These are phyloP conservation scores for Phellopilus nigrolimitatus DNA, from an alignment of 1,284 basidiomycete genomes.

Conservation along the genomic window DNA sequence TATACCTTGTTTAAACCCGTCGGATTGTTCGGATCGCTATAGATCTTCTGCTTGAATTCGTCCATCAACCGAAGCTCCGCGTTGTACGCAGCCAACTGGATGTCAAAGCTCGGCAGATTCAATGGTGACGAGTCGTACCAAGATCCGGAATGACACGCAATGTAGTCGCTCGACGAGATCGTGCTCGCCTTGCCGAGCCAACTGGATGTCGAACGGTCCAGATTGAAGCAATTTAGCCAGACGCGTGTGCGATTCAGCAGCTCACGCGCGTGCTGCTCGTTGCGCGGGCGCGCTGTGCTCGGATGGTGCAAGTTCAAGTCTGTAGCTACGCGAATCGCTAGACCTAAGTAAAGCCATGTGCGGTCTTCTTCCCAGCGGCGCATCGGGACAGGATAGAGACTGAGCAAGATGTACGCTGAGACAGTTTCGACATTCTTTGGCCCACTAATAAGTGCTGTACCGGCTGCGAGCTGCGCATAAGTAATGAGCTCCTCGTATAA, in stretches of 20 bases:
- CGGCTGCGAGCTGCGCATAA: slow-evolving; percentile 68
- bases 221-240: slow-evolving; percentile 84
- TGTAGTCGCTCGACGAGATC: slow-evolving; percentile 70
- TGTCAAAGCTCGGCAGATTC: slow-evolving; percentile 69
- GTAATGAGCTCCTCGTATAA: slow-evolving; percentile 66
- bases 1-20: slow-evolving; percentile 66
- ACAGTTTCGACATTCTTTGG: slow-evolving; percentile 73
- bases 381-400: slow-evolving; percentile 67
- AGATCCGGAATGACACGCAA: slow-evolving; percentile 64
- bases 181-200: slow-evolving; percentile 81
- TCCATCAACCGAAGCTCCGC: slow-evolving; percentile 61
- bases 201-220: slow-evolving; percentile 76
- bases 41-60: slow-evolving; percentile 57
- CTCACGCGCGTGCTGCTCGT: slow-evolving; percentile 74
- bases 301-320: slow-evolving; percentile 82
- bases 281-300: slow-evolving; percentile 57
- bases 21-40: slow-evolving; percentile 68
- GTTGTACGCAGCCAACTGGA: slow-evolving; percentile 72
- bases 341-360: slow-evolving; percentile 73
- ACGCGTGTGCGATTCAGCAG: slow-evolving; percentile 82
- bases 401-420: slow-evolving; percentile 67
- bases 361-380: slow-evolving; percentile 77
- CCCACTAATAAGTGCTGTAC: slow-evolving; percentile 64
- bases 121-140: slow-evolving; percentile 71
- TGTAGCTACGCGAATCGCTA: slow-evolving; percentile 75